phyloP scores from a whole-genome alignment of 768 basidiomycete species.

The Boletales sp. region DNA sequence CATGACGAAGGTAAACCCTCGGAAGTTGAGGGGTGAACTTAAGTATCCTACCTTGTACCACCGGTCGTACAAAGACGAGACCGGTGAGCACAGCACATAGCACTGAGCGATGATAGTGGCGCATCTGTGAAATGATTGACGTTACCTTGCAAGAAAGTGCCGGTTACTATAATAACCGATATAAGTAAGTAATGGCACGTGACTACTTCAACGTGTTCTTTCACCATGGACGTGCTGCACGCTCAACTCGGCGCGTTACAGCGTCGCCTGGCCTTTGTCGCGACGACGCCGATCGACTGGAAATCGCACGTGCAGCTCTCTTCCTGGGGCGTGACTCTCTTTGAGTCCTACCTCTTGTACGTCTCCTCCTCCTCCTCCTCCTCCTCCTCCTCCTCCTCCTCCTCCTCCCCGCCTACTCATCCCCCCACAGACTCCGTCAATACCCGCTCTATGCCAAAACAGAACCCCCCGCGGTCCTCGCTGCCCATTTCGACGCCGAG shows the following conservation, averaged over 20 bases:
- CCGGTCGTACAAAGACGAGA: too few relatives aligned
- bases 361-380: constrained; percentile 28
- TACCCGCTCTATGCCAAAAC: constrained; percentile 80
- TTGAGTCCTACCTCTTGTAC: constrained; percentile 85
- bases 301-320: constrained; percentile 74
- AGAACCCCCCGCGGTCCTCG: constrained; percentile 67
- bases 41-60: too few relatives aligned
- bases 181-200: too few relatives aligned
- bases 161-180: too few relatives aligned
- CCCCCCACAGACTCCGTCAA: constrained; percentile 57
- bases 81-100: too few relatives aligned
- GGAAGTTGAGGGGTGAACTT: too few relatives aligned
- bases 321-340: constrained; percentile 75
- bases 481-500: constrained; percentile 59
- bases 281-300: constrained; percentile 74
- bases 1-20: too few relatives aligned
- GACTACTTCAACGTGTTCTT: background rate
- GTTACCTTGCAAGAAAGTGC: too few relatives aligned
- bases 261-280: constrained; percentile 64
- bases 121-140: too few relatives aligned
- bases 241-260: constrained; percentile 54
- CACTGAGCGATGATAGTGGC: too few relatives aligned
- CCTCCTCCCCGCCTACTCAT: background rate
- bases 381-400: background rate
- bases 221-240: constrained; percentile 56